Conservation (phyloP, 768 basidiomycete species). For the Psilocybe cubensis region DNA sequence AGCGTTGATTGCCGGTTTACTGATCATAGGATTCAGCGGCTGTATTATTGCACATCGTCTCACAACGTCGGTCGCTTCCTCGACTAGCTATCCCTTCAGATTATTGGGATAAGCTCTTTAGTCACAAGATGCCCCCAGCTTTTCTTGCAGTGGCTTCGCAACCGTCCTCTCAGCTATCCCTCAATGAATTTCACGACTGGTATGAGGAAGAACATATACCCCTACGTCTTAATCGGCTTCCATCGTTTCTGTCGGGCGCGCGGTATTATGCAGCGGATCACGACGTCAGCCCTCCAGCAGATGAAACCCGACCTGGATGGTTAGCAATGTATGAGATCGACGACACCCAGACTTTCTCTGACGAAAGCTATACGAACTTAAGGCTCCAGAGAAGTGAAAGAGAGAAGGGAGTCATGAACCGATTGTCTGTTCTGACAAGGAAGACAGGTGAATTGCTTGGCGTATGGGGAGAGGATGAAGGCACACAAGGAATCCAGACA, state of each 20-base stretch:
- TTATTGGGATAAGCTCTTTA: neutral
- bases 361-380: slow-evolving; percentile 47
- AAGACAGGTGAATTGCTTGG: slow-evolving; percentile 31
- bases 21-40: no score
- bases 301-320: slow-evolving; percentile 39
- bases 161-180: slow-evolving; percentile 41
- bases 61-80: no score
- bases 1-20: no score
- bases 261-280: slow-evolving; percentile 43
- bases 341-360: slow-evolving; percentile 40
- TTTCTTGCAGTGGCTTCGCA: slow-evolving; percentile 55
- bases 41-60: no score
- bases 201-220: slow-evolving; percentile 62
- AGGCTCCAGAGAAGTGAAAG: slow-evolving; percentile 46
- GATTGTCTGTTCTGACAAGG: slow-evolving; percentile 49
- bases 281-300: neutral
- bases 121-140: slow-evolving; percentile 38
- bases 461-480: slow-evolving; percentile 8
- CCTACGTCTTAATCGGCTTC: slow-evolving; percentile 47
- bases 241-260: slow-evolving; percentile 51
- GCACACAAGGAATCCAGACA: neutral
- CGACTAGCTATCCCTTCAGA: no score
- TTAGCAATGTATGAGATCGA: slow-evolving; percentile 54
- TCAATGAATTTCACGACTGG: slow-evolving; percentile 59
- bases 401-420: slow-evolving; percentile 42